These are phyloP conservation scores for Euphorbia celastroides DNA, from an alignment of 441 rosid genomes.

Conservation along the genomic window DNA sequence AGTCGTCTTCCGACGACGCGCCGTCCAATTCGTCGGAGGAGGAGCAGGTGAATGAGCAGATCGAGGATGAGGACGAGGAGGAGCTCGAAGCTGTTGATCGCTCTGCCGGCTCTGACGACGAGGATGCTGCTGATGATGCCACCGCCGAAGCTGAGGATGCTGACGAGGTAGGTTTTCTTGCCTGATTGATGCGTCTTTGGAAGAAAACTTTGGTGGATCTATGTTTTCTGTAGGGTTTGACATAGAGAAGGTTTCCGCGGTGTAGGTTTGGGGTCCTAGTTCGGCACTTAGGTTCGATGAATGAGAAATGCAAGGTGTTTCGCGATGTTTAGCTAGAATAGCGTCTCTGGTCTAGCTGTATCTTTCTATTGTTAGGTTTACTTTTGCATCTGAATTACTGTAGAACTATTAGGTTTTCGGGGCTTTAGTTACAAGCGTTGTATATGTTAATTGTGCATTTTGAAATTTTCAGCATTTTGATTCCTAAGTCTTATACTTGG, in stretches of 20 bases:
- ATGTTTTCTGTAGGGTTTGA: neutral
- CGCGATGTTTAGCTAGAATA: neutral
- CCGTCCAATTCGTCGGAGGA: conserved; percentile 58
- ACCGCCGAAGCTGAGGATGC: conserved; percentile 39
- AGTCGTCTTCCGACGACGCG: conserved; percentile 61
- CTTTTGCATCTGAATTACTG: neutral
- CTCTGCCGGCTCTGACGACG: conserved; percentile 59
- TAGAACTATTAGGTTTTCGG: neutral
- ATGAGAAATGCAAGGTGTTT: neutral
- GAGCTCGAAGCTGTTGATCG: conserved; percentile 96
- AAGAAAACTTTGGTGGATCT: conserved; percentile 2
- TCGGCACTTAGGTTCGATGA: neutral
- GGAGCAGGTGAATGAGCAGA: conserved; percentile 58
- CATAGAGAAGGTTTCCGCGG: neutral
- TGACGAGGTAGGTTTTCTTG: conserved; percentile 38
- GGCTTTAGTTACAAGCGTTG: neutral
- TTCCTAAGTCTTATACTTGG: neutral
- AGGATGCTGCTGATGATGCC: conserved; percentile 36
- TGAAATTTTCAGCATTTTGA: no score
- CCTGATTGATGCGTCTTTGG: no score
- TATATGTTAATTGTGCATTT: neutral
- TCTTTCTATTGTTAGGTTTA: neutral
- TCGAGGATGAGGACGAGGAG: conserved; percentile 82
- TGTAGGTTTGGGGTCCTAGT: neutral
- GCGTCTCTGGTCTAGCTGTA: neutral